Evolutionary conservation across 139 green algal genomes (phyloP).

Genomic region (Asterochloris erici): DNA sequence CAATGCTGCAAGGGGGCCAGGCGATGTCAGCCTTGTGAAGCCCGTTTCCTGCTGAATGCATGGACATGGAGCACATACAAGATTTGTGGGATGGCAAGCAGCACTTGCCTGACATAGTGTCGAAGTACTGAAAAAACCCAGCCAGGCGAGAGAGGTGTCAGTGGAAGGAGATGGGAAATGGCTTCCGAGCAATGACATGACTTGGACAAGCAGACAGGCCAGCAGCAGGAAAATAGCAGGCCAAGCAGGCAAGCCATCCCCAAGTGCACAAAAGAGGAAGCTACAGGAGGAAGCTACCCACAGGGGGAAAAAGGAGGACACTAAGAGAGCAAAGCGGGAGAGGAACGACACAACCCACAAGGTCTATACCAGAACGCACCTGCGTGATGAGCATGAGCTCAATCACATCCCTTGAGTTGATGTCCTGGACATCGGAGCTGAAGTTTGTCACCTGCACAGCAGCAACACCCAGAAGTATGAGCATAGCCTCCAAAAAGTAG

Average conservation of each 20-base stretch:
- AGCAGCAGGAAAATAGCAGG: too few species aligned
- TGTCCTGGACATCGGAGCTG: constrained; percentile 40
- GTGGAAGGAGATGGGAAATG: neutral
- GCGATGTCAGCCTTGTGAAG: neutral
- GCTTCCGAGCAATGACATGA: too few species aligned
- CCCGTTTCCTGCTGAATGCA: too few species aligned
- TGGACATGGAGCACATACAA: neutral
- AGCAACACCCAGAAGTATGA: neutral
- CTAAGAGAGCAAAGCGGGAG: too few species aligned
- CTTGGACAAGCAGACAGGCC: too few species aligned
- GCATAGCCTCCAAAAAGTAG: too few species aligned
- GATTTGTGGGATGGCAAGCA: neutral
- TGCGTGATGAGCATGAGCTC: constrained; percentile 76
- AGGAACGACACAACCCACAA: too few species aligned
- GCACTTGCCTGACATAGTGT: constrained; percentile 78
- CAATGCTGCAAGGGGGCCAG: neutral
- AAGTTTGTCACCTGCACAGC: constrained; percentile 82
- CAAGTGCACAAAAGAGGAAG: too few species aligned
- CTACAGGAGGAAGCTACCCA: too few species aligned
- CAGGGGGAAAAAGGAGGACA: too few species aligned
- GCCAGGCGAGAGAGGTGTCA: constrained; percentile 22
- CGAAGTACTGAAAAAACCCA: constrained; percentile 90
- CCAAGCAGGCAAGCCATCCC: too few species aligned
- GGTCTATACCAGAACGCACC: neutral
- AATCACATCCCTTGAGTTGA: constrained; percentile 70